These are phyloP conservation scores for Piper betle DNA, from an alignment of 164 flowering plant genomes.

Conservation along the genomic window DNA sequence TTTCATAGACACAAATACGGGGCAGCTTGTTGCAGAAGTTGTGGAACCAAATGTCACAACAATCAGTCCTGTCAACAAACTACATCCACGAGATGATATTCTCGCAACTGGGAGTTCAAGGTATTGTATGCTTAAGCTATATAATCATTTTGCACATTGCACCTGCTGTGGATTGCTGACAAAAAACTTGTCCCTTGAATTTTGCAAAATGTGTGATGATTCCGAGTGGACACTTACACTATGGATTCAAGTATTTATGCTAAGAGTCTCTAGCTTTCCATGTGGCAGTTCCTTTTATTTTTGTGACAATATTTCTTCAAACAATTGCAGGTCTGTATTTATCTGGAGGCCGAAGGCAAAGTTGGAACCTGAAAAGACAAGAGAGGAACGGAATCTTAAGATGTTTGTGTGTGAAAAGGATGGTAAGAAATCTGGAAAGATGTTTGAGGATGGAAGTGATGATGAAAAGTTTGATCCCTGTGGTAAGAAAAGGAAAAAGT, in stretches of 20 bases:
- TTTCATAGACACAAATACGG: constrained; percentile 73
- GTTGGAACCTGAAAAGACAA: constrained; percentile 21
- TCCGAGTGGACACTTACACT: no score
- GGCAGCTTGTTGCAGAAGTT: constrained; percentile 81
- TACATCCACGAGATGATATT: constrained; percentile 89
- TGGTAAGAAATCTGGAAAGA: constrained; percentile 31
- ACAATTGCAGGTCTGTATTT: constrained; percentile 53
- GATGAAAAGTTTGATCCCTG: constrained; percentile 22
- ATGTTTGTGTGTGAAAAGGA: constrained; percentile 34
- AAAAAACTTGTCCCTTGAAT: no score
- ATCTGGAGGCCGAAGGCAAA: constrained; percentile 71
- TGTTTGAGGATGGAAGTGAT: constrained; percentile 37
- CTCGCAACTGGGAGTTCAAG: constrained; percentile 91
- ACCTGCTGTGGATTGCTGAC: no score
- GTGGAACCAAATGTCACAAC: constrained; percentile 84
- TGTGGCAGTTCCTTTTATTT: no score
- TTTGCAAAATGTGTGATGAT: no score
- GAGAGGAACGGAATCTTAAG: constrained; percentile 26
- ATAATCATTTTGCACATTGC: no score
- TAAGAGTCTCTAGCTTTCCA: no score
- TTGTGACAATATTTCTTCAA: background rate
- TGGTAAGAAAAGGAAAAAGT: constrained; percentile 31
- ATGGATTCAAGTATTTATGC: no score
- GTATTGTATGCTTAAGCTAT: constrained; percentile 14
- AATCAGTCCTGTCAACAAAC: constrained; percentile 84